phyloP scores from a whole-genome alignment of 2,329 filamentous ascomycete genomes.

The Zarea fungicola region DNA sequence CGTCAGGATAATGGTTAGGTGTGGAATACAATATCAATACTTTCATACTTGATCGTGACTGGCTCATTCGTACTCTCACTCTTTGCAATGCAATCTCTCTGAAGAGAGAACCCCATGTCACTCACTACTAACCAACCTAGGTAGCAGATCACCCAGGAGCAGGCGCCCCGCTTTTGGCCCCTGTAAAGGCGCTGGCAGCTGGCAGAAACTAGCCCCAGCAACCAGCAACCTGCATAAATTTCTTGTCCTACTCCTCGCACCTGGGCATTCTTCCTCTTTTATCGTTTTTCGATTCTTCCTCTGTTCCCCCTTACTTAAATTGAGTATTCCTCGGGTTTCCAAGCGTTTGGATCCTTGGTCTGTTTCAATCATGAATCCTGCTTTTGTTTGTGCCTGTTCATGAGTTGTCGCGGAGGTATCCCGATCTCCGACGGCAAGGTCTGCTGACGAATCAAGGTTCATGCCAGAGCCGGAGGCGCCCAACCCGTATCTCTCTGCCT shows the following conservation, averaged over 20 bases:
- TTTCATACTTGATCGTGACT: no score
- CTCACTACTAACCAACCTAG: no score
- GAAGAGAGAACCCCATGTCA: no score
- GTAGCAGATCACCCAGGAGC: no score
- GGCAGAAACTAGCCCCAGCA: slow-evolving; percentile 12
- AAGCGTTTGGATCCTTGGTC: neutral
- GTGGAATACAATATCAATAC: no score
- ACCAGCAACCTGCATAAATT: slow-evolving; percentile 6
- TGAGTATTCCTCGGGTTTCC: neutral
- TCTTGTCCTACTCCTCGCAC: neutral
- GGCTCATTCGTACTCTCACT: no score
- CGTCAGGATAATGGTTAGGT: no score
- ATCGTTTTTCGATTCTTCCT: neutral
- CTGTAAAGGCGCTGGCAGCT: slow-evolving; percentile 10
- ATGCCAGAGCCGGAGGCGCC: neutral
- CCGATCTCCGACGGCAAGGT: slow-evolving; percentile 11
- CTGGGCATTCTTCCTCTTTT: neutral
- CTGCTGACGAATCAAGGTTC: slow-evolving; percentile 13
- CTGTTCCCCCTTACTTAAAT: neutral
- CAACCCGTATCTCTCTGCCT: neutral
- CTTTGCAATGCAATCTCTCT: no score
- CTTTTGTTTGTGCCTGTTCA: neutral
- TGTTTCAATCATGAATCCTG: neutral
- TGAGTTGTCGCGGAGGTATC: slow-evolving; percentile 13
- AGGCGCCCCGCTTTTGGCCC: no score